Evolutionary conservation across 306 rosid genomes (phyloP).

Genomic region (Prunus mira): DNA sequence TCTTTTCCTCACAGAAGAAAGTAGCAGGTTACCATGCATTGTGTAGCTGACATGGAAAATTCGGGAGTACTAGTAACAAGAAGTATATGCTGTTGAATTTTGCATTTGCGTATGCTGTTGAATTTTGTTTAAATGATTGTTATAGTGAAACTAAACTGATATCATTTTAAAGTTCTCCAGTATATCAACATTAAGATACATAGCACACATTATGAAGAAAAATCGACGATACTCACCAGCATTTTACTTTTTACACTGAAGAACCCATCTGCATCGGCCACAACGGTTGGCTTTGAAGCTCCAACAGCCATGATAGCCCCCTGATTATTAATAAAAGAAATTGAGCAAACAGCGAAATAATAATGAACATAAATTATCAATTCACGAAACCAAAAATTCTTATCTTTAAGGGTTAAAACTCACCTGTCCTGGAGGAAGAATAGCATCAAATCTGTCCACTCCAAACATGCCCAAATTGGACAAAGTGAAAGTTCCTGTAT

Average conservation of each 20-base stretch:
- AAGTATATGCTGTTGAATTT: background rate
- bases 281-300: constrained; percentile 81
- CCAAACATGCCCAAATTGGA: constrained; percentile 97
- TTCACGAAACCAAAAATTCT: background rate
- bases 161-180: background rate
- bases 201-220: background rate
- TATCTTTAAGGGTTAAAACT: constrained; percentile 3
- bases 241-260: constrained; percentile 77
- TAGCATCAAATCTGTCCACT: constrained; percentile 91
- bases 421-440: constrained; percentile 99
- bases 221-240: constrained; percentile 55
- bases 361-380: constrained; percentile 3
- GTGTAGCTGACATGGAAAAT: background rate
- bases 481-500: constrained; percentile 84
- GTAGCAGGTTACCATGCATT: background rate
- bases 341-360: constrained; percentile 24
- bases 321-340: constrained; percentile 33
- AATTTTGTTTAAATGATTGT: background rate
- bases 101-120: background rate
- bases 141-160: background rate
- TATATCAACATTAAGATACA: background rate
- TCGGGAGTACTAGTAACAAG: background rate
- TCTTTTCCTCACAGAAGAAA: background rate
- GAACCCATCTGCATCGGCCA: constrained; percentile 71
- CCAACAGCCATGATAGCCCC: constrained; percentile 99